phyloP scores from a whole-genome alignment of 2,329 filamentous ascomycete species.

The Pleoardoris graminearum region DNA sequence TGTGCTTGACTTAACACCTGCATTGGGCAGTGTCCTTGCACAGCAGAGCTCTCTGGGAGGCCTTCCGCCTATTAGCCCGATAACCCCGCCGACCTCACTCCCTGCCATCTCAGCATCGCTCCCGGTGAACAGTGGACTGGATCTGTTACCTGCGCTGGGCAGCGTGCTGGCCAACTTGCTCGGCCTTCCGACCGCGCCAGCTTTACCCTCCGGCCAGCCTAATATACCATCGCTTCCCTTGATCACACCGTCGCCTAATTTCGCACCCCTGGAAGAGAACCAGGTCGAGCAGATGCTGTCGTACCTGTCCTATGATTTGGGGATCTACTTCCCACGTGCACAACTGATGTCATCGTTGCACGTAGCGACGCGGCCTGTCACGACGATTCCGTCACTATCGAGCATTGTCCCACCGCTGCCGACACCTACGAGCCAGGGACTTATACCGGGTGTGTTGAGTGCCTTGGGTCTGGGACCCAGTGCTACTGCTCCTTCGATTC shows the following conservation, averaged over 20 bases:
- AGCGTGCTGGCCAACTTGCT: neutral
- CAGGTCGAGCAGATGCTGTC: constrained; percentile 10
- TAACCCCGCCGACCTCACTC: neutral
- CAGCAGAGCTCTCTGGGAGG: neutral
- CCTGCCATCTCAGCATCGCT: neutral
- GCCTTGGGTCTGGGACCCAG: neutral
- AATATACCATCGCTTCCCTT: neutral
- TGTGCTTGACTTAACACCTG: neutral
- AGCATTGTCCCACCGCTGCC: neutral
- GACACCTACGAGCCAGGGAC: neutral
- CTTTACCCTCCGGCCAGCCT: too few species aligned
- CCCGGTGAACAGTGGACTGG: neutral
- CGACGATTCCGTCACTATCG: neutral
- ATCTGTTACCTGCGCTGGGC: neutral
- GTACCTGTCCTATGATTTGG: constrained; percentile 7
- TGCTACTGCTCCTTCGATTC: neutral
- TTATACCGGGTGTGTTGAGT: neutral
- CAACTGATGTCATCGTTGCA: neutral
- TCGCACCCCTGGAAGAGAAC: neutral
- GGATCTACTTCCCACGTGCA: constrained; percentile 4
- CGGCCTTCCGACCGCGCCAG: neutral
- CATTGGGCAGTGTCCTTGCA: neutral
- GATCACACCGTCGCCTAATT: constrained; percentile 1
- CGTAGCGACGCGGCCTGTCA: neutral
- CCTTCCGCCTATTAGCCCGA: neutral